Evolutionary conservation across 2,329 filamentous ascomycete genomes (phyloP).

Genomic region (Neonectria neomacrospora): DNA sequence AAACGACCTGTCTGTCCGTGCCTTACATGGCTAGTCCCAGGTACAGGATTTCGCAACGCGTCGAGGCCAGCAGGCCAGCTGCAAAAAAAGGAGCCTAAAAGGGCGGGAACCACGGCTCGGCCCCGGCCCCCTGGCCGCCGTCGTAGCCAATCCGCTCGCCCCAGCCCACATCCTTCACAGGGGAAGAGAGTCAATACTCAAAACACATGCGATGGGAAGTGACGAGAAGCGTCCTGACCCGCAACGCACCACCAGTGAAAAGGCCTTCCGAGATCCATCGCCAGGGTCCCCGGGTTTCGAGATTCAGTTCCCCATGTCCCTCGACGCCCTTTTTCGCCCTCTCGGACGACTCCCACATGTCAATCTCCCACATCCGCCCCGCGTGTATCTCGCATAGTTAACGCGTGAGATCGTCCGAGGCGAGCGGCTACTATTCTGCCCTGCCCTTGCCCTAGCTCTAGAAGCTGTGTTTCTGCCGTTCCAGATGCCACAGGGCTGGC

Average conservation of each 20-base stretch:
- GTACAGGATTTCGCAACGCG: background rate
- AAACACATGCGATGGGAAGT: background rate
- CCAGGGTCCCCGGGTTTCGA: constrained; percentile 1
- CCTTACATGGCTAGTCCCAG: constrained; percentile 8
- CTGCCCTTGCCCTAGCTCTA: constrained; percentile 9
- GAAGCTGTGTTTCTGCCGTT: background rate
- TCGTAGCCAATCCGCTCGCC: constrained; percentile 33
- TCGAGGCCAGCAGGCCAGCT: background rate
- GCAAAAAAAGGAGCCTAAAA: constrained; percentile 28
- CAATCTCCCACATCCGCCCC: constrained; percentile 11
- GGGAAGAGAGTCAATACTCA: background rate
- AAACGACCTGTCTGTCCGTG: constrained; percentile 1
- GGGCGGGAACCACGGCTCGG: constrained; percentile 43
- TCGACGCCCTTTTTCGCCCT: background rate
- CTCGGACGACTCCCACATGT: constrained; percentile 6
- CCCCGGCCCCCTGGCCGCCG: constrained; percentile 17
- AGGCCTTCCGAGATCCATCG: background rate
- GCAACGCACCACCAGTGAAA: background rate
- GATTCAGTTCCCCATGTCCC: background rate
- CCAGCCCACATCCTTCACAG: background rate
- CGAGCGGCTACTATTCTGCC: background rate
- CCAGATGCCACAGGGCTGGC: background rate
- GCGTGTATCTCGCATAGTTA: constrained; percentile 28
- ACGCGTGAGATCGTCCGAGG: constrained; percentile 20
- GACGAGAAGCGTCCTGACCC: background rate